phyloP scores from a whole-genome alignment of 2,329 filamentous ascomycete species.

The Hymenoscyphus scutula region DNA sequence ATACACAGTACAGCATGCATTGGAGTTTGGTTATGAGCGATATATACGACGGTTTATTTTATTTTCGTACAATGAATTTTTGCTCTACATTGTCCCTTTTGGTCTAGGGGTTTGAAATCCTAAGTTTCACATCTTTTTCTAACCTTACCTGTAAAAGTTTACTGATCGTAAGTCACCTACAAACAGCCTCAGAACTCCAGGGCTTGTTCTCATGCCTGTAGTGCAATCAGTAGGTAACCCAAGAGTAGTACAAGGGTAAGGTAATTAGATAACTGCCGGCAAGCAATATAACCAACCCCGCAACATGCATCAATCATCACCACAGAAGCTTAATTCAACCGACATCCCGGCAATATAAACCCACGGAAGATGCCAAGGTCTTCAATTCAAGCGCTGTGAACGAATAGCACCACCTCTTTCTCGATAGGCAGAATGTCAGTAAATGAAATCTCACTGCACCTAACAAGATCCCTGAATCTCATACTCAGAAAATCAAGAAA shows the following conservation, averaged over 20 bases:
- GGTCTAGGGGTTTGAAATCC: no score
- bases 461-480: background rate
- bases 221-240: no score
- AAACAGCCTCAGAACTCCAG: no score
- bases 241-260: no score
- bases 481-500: background rate
- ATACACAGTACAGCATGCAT: no score
- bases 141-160: no score
- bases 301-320: background rate
- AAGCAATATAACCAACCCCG: background rate
- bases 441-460: background rate
- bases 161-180: no score
- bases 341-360: background rate
- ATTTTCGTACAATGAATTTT: no score
- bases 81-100: no score
- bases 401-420: background rate
- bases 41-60: no score
- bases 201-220: no score
- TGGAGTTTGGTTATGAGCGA: background rate
- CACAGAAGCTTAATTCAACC: background rate
- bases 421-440: background rate
- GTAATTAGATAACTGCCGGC: background rate
- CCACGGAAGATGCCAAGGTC: background rate
- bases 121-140: no score
- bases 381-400: background rate